Base-by-base conservation (phyloP, 257 asterid species). In the Salvia splendens region DNA sequence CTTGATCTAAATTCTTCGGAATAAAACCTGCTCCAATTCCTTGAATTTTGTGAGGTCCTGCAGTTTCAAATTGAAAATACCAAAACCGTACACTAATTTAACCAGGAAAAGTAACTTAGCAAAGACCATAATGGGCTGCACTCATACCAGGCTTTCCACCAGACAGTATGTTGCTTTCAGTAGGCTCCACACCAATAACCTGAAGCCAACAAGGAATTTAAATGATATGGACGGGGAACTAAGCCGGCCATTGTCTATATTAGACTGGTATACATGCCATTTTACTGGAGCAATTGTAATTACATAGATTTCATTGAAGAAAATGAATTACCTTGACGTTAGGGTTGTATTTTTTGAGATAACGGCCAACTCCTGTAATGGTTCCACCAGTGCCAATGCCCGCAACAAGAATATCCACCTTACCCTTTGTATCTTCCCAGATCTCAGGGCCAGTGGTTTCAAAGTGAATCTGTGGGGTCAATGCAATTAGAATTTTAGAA, bases 1-100 rank as follows among this genome's bases (percentile, higher is more conserved):
- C 89, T 83, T 79, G 96, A 79, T 94, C 98, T 75, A 94, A 81
- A 75, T 91, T 94, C 81, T 87, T 82, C 68, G 97, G 99, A 52
- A 91, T 82, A 84, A 91, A 94, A 91, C 99, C 99, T 87, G 99
- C 98, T 70, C 98, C 99, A 88, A 94, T 94, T 81, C 99, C 96
- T 88, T 91, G 99, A 94, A 94, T 94, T 91, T 94, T 91, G 98
- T 94, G 99, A 91, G 99, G 99, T 85, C 98, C 98, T 94, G 99
- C 96, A 87, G 70, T 85, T 83, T 78, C 83, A 79, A 82, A 87
- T 81, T 78, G 86, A 85, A 81, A 76, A 82, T 66, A 81, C 87
- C 78, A 85, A 91, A 81, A 88, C 77, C 79, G 74, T 63, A 83
- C 77, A 79, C 67, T 61, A 71, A 55, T 54, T 67, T 64, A 69